phyloP scores from a whole-genome alignment of 257 asterid species.

The Henckelia pumila region DNA sequence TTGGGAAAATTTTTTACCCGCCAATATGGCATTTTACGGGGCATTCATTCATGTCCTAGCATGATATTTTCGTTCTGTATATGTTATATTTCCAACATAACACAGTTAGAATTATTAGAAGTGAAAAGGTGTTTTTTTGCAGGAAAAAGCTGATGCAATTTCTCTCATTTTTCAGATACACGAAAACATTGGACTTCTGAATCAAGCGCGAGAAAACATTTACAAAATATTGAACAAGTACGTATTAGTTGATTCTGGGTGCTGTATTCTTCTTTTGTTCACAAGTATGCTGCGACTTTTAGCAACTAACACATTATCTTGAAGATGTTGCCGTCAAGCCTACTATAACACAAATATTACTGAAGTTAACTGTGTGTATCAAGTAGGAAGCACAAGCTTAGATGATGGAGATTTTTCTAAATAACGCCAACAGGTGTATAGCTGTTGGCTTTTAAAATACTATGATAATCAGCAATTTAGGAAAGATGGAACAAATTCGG shows the following conservation, averaged over 20 bases:
- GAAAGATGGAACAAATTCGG: no score
- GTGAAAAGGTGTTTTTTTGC: neutral
- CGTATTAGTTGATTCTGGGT: conserved; percentile 16
- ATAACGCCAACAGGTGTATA: no score
- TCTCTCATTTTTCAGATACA: conserved; percentile 48
- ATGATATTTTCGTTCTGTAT: conserved; percentile 10
- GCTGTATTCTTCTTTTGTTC: neutral
- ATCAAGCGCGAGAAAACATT: conserved; percentile 80
- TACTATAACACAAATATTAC: neutral
- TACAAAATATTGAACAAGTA: conserved; percentile 60
- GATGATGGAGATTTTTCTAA: neutral
- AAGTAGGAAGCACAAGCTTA: neutral
- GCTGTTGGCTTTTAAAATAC: no score
- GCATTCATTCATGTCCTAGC: neutral
- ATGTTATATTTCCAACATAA: neutral
- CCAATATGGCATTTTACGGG: neutral
- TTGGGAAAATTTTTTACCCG: neutral
- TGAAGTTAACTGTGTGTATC: neutral
- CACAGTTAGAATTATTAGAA: neutral
- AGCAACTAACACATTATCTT: neutral
- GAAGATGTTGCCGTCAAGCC: neutral
- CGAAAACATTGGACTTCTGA: conserved; percentile 66
- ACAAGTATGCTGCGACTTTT: neutral
- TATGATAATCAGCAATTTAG: no score
- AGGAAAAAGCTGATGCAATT: conserved; percentile 12